Evolutionary conservation across 129 eudicot species (phyloP).

Genomic region (Helianthus annuus): DNA sequence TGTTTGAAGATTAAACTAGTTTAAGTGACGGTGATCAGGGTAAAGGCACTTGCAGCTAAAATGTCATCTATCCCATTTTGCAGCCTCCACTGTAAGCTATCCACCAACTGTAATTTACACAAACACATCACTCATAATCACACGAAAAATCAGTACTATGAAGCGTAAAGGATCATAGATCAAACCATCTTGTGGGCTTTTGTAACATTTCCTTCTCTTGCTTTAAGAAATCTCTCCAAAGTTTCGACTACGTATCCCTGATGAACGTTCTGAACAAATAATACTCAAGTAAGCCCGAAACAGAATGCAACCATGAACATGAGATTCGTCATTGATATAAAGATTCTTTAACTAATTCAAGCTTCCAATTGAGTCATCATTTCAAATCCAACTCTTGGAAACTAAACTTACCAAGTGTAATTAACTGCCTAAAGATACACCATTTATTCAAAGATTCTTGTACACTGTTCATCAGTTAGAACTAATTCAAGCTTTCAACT

Average conservation of each 20-base stretch:
- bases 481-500: background rate
- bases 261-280: slow-evolving; percentile 65
- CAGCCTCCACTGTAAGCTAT: slow-evolving; percentile 73
- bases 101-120: slow-evolving; percentile 59
- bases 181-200: slow-evolving; percentile 71
- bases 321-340: slow-evolving; percentile 9
- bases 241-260: slow-evolving; percentile 64
- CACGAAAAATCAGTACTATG: background rate
- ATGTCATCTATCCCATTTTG: slow-evolving; percentile 71
- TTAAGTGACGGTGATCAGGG: background rate
- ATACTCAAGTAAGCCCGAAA: background rate
- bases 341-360: background rate
- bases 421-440: background rate
- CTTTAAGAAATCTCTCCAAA: slow-evolving; percentile 64
- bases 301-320: background rate
- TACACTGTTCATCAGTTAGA: background rate
- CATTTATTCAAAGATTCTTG: slow-evolving; percentile 5
- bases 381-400: background rate
- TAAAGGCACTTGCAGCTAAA: slow-evolving; percentile 50
- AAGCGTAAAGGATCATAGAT: slow-evolving; percentile 6
- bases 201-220: slow-evolving; percentile 69
- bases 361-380: background rate
- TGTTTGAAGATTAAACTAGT: background rate
- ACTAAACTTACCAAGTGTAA: no score
- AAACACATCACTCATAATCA: slow-evolving; percentile 11